A percentile compares a stretch with the other conserved stretches of the same genome.
phyloP scores from a whole-genome alignment of 371 early-diverging fungal species.

The Mucor irregularis region DNA sequence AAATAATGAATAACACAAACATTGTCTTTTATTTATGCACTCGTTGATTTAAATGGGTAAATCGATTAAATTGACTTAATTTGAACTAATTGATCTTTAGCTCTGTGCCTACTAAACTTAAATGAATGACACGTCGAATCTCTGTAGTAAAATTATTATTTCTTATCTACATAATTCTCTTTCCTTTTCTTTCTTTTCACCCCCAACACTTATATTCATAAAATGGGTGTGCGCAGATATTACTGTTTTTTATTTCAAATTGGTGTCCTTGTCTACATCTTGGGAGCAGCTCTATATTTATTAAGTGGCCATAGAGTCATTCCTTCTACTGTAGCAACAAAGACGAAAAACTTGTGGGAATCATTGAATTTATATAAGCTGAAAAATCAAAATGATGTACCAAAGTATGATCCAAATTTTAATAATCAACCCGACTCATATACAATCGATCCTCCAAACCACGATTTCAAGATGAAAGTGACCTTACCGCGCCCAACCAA shows the following conservation, averaged over 20 bases:
- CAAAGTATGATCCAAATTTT: slow-evolving; percentile 2
- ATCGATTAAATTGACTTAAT: neutral
- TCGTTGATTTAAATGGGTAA: neutral
- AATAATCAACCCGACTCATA: slow-evolving; percentile 26
- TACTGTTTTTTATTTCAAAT: slow-evolving; percentile 25
- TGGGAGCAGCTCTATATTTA: slow-evolving; percentile 20
- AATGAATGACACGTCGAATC: neutral
- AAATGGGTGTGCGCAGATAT: slow-evolving; percentile 21
- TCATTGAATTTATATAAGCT: neutral
- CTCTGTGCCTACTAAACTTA: neutral
- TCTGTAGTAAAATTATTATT: neutral
- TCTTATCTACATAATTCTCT: neutral
- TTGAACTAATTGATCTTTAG: neutral
- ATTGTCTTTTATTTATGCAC: neutral
- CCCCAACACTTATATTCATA: neutral
- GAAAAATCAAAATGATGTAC: neutral
- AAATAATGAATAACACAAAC: neutral
- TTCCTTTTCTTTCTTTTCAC: slow-evolving; percentile 12
- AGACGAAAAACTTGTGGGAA: neutral
- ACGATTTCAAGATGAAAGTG: slow-evolving; percentile 27
- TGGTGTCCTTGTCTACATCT: slow-evolving; percentile 9
- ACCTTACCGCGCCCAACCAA: slow-evolving; percentile 29
- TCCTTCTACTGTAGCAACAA: neutral
- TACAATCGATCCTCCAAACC: slow-evolving; percentile 27
- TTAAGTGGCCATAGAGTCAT: slow-evolving; percentile 1